phyloP scores from a whole-genome alignment of 345 rosid genomes.

The Lepidium aucheri region DNA sequence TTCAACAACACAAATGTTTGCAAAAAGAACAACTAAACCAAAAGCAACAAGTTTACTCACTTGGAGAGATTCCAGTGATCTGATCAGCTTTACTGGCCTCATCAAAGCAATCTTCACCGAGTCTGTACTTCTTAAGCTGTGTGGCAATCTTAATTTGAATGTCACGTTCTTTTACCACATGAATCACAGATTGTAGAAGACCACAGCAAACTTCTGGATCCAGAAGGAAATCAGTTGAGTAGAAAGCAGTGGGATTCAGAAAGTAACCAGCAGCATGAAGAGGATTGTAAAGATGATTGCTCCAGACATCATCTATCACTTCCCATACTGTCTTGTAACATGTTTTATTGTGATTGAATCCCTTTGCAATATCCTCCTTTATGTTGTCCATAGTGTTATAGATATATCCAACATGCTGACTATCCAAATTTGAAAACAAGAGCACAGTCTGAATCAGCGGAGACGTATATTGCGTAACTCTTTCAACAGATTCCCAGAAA shows the following conservation, averaged over 20 bases:
- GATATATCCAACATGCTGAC: constrained; percentile 44
- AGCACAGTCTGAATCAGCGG: constrained; percentile 36
- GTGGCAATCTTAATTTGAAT: constrained; percentile 26
- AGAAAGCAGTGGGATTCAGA: constrained; percentile 49
- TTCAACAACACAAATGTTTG: neutral
- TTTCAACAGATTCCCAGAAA: constrained; percentile 45
- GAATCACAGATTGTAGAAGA: constrained; percentile 32
- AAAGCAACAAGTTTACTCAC: constrained; percentile 25
- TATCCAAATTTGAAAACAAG: constrained; percentile 27
- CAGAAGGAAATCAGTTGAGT: constrained; percentile 36
- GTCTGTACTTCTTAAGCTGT: constrained; percentile 44
- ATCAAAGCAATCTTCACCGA: constrained; percentile 37
- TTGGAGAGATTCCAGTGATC: constrained; percentile 34
- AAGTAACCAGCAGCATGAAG: constrained; percentile 65
- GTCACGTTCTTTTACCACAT: constrained; percentile 25
- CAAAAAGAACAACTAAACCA: neutral
- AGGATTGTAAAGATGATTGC: constrained; percentile 39
- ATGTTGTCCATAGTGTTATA: constrained; percentile 55
- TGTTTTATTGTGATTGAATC: constrained; percentile 16
- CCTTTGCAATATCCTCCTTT: constrained; percentile 42
- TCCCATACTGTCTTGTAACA: constrained; percentile 41
- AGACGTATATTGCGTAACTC: constrained; percentile 34
- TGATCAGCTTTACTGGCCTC: constrained; percentile 39
- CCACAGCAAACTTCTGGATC: constrained; percentile 47
- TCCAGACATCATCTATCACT: constrained; percentile 59